Conservation (phyloP, 208 protist species). For the Borovskyia barvae region DNA sequence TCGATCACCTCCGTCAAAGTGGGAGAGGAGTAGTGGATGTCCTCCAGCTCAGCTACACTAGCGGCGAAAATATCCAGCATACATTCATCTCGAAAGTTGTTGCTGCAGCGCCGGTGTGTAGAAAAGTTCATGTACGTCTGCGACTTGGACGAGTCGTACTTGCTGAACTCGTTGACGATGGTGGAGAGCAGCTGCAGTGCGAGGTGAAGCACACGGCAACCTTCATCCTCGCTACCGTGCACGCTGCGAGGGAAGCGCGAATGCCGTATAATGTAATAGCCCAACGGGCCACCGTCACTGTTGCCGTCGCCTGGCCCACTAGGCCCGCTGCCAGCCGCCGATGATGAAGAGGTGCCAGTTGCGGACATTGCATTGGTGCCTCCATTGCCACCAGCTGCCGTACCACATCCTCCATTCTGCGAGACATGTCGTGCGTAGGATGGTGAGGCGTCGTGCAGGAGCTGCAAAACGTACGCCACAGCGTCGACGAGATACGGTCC, state of each 20-base stretch:
- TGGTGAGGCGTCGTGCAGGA: constrained; percentile 33
- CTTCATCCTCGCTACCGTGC: constrained; percentile 15
- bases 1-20: constrained; percentile 42
- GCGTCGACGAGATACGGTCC: constrained; percentile 50
- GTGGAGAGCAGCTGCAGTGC: constrained; percentile 55
- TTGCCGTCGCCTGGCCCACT: neutral
- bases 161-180: constrained; percentile 64
- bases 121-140: constrained; percentile 75
- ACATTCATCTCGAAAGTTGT: constrained; percentile 73
- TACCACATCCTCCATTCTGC: constrained; percentile 24
- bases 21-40: constrained; percentile 18
- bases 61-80: constrained; percentile 61
- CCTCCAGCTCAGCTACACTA: constrained; percentile 44
- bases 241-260: constrained; percentile 8
- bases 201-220: constrained; percentile 24
- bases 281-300: neutral
- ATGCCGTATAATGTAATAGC: constrained; percentile 16
- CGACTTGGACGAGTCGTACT: constrained; percentile 64
- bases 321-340: neutral
- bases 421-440: constrained; percentile 14
- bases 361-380: neutral
- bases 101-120: constrained; percentile 71
- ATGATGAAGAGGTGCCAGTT: neutral
- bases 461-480: constrained; percentile 46
- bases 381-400: neutral